Base-by-base conservation (phyloP, 176 grass and related monocot genomes). In the Phyllostachys edulis region DNA sequence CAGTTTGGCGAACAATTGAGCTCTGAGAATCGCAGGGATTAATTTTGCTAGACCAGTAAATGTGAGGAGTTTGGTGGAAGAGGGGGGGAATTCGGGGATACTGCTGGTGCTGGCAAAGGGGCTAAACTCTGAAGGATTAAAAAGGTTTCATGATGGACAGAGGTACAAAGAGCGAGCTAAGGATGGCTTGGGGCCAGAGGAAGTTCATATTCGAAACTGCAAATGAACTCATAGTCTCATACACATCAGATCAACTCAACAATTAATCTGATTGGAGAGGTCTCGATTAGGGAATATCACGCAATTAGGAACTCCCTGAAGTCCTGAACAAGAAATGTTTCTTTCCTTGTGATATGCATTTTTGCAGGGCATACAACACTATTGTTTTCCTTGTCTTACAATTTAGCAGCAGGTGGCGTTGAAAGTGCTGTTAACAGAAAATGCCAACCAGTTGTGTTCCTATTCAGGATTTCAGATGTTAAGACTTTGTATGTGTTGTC, bases 171-270 rank as follows among this genome's bases (percentile, higher is more conserved):
- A 38, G 64, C 29, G 66, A 21, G 68, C 21, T 68, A 64, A 39
- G 9, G 67, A 32, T 21, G 57, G 34, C 18, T 14, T 20, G 29
- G 27, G 10, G 27, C 11, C 2, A 54, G 57, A 49, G 69, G 44
- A 84, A 39, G 20, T 29, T 60, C 18, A 18, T 61, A 51, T 21
- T 51, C 5, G 0, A 86, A 73, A 52, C 41, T 69, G 21, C 63
- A 26, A 89, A 79, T 79, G 38, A 34, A 36, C 2, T 24, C 9
- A n/a, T 57, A 45, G 8, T 54, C 61, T 45, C 44, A 62, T 71
- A 40, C 21, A 88, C 36, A 69, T 72, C 13, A 80, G 5, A 69
- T 56, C 37, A 80, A 59, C 50, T 68, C 1, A 69, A 47, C 18
- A 40, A 20, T 41, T 16, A 65, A 80, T 24, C 39, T 85, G 62